A percentile compares a stretch with the other conserved stretches of the same genome.
phyloP scores from a whole-genome alignment of 805 yeast species.

The Sugiyamaella qingdaonensis region DNA sequence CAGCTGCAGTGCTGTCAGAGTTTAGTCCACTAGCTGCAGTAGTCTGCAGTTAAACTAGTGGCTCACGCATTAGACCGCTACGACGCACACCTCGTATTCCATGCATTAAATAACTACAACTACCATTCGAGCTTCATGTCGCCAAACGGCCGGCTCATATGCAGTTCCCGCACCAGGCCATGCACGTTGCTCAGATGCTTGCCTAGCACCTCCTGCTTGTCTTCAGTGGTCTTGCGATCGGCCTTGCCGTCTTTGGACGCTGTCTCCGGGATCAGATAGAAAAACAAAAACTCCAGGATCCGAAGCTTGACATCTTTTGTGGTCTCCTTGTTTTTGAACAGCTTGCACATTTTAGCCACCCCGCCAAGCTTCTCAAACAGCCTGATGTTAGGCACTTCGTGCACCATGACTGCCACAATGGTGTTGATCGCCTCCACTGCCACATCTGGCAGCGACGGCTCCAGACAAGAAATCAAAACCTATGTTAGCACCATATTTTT shows the following conservation, averaged over 20 bases:
- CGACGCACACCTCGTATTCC: not conserved
- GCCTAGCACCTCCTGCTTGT: conserved; percentile 42
- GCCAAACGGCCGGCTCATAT: conserved; percentile 48
- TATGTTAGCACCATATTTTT: conserved; percentile 1
- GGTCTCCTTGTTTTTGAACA: conserved; percentile 39
- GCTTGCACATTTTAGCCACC: conserved; percentile 46
- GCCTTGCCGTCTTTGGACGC: conserved; percentile 9
- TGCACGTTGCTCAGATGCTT: conserved; percentile 43
- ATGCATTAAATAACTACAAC: conserved; percentile 6
- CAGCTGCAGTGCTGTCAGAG: not conserved
- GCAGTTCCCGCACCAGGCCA: conserved; percentile 44
- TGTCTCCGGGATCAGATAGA: conserved; percentile 63
- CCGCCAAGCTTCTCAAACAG: conserved; percentile 57
- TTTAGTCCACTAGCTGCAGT: not conserved
- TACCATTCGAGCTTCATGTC: conserved; percentile 46
- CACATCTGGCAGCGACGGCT: conserved; percentile 22
- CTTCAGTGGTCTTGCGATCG: conserved; percentile 38
- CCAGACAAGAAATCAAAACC: conserved; percentile 29
- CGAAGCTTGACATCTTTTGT: conserved; percentile 56
- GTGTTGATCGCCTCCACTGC: conserved; percentile 47
- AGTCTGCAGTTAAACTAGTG: not conserved
- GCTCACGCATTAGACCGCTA: not conserved
- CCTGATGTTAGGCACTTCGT: conserved; percentile 54
- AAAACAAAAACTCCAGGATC: conserved; percentile 63
- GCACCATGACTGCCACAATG: conserved; percentile 53